These are phyloP conservation scores for Telfairia occidentalis DNA, from an alignment of 331 rosid species.

Conservation along the genomic window DNA sequence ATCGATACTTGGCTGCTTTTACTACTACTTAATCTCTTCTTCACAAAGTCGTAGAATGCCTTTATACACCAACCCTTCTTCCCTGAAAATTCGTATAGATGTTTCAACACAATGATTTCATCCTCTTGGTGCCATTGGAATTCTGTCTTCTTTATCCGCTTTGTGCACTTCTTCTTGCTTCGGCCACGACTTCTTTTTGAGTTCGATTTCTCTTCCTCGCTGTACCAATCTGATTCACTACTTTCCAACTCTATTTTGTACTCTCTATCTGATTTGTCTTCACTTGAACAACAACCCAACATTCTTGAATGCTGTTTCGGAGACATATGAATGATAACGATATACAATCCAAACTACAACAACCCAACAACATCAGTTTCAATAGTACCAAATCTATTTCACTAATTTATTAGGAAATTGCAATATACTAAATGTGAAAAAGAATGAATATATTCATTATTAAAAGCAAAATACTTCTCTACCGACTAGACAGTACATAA, in stretches of 20 bases:
- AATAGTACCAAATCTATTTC: no score
- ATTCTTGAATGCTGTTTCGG: background rate
- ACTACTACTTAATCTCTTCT: background rate
- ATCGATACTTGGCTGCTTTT: background rate
- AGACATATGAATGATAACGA: background rate
- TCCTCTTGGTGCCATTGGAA: background rate
- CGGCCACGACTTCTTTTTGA: background rate
- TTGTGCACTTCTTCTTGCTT: background rate
- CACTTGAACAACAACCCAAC: background rate
- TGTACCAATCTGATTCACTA: background rate
- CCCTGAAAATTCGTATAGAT: background rate
- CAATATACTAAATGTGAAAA: no score
- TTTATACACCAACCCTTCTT: background rate
- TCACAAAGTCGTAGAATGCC: background rate
- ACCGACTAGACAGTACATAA: no score
- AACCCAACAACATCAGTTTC: no score
- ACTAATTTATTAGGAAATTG: no score
- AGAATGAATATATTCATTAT: no score
- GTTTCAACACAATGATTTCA: background rate
- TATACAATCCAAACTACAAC: no score
- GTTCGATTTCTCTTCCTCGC: background rate
- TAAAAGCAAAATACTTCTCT: no score
- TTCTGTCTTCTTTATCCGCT: background rate
- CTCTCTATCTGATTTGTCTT: background rate
- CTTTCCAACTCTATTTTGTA: background rate